Conservation (phyloP, 2,329 filamentous ascomycete genomes). For the Pyrenochaeta sp. region DNA sequence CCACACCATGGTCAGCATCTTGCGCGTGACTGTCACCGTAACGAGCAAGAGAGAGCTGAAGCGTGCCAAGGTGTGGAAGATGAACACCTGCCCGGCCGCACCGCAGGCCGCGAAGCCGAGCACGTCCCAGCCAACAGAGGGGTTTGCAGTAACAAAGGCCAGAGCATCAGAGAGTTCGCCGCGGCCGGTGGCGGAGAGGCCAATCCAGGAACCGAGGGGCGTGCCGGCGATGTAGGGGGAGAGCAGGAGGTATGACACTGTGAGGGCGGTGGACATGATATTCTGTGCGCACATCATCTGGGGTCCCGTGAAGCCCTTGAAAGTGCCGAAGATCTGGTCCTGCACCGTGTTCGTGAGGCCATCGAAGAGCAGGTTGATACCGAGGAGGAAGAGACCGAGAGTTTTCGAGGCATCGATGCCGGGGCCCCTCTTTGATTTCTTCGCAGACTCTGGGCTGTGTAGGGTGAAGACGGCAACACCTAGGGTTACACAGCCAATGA, state of each 20-base stretch:
- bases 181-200: conserved; percentile 55
- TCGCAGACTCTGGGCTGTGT: conserved; percentile 66
- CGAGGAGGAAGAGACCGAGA: conserved; percentile 84
- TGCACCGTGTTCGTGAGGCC: conserved; percentile 96
- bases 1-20: conserved; percentile 99
- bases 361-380: conserved; percentile 92
- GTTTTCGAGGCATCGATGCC: conserved; percentile 69
- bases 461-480: conserved; percentile 96
- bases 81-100: conserved; percentile 94
- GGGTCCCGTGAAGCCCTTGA: conserved; percentile 83
- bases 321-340: conserved; percentile 85
- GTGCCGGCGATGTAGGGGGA: conserved; percentile 81
- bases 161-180: conserved; percentile 84
- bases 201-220: conserved; percentile 52
- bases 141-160: conserved; percentile 80
- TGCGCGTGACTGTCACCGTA: conserved; percentile 95
- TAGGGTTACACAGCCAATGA: conserved; percentile 87
- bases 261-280: conserved; percentile 82
- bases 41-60: conserved; percentile 93
- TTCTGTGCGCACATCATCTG: conserved; percentile 99
- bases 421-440: conserved; percentile 56
- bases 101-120: conserved; percentile 90
- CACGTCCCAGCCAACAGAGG: conserved; percentile 84
- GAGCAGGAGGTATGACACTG: conserved; percentile 76
- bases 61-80: conserved; percentile 89